A percentile compares a stretch with the other conserved stretches of the same genome.
Evolutionary conservation across 805 yeast species (phyloP).

Genomic region (Suhomyces tanzawaensis): DNA sequence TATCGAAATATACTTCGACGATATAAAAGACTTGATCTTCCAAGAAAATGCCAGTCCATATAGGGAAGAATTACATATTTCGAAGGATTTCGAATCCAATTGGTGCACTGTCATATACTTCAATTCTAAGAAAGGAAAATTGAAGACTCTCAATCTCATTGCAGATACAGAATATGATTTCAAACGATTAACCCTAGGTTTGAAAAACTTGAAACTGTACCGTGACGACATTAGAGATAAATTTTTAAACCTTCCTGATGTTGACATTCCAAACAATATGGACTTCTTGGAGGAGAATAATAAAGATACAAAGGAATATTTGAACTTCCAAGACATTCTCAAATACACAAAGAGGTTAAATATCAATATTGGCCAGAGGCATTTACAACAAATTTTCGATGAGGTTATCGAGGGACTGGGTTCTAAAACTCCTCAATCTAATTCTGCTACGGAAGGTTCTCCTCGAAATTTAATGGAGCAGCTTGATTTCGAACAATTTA

Average conservation of each 20-base stretch:
- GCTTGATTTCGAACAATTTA: slow-evolving; percentile 75
- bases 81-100: slow-evolving; percentile 56
- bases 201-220: slow-evolving; percentile 62
- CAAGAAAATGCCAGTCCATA: slow-evolving; percentile 79
- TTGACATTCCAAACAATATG: neutral
- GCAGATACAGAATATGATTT: slow-evolving; percentile 64
- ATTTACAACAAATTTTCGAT: slow-evolving; percentile 49
- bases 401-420: slow-evolving; percentile 17
- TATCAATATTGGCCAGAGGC: slow-evolving; percentile 61
- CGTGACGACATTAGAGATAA: slow-evolving; percentile 55
- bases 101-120: slow-evolving; percentile 85
- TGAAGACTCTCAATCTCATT: slow-evolving; percentile 77
- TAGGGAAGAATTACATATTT: slow-evolving; percentile 77
- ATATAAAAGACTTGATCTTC: slow-evolving; percentile 57
- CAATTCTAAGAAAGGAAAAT: slow-evolving; percentile 54
- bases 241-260: slow-evolving; percentile 31
- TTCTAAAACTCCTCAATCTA: too few species aligned
- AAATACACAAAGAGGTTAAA: slow-evolving; percentile 66
- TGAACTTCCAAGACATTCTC: slow-evolving; percentile 66
- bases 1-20: slow-evolving; percentile 49
- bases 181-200: slow-evolving; percentile 50
- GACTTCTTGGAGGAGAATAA: slow-evolving; percentile 29
- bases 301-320: slow-evolving; percentile 24
- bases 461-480: too few species aligned
- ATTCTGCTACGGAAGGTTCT: too few species aligned